Evolutionary conservation across 2,329 filamentous ascomycete genomes (phyloP).

Genomic region (Fusarium torulosum): DNA sequence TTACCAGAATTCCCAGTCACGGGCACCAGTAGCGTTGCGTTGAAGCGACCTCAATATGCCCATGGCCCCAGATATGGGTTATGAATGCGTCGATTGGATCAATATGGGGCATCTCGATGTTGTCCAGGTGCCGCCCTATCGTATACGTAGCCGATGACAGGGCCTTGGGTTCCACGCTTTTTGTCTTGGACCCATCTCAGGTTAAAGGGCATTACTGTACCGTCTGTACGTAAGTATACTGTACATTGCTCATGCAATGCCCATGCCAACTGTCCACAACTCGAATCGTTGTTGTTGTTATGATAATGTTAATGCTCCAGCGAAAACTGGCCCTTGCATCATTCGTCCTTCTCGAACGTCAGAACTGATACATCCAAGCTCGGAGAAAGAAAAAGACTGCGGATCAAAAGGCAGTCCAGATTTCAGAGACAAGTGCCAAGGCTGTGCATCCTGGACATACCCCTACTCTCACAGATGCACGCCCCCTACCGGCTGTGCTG

Average conservation of each 20-base stretch:
- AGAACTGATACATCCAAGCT: slow-evolving; percentile 13
- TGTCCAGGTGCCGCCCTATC: slow-evolving; percentile 42
- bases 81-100: slow-evolving; percentile 42
- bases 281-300: background rate
- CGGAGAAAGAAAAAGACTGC: slow-evolving; percentile 15
- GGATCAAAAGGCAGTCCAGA: slow-evolving; percentile 24
- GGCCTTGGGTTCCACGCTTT: slow-evolving; percentile 37
- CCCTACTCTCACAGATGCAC: slow-evolving; percentile 28
- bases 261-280: slow-evolving; percentile 22
- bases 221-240: background rate
- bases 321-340: slow-evolving; percentile 24
- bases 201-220: slow-evolving; percentile 24
- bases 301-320: slow-evolving; percentile 1
- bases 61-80: slow-evolving; percentile 39
- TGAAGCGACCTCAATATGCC: slow-evolving; percentile 35
- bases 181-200: slow-evolving; percentile 38
- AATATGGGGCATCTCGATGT: slow-evolving; percentile 44
- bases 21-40: slow-evolving; percentile 32
- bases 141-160: slow-evolving; percentile 41
- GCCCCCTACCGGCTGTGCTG: slow-evolving; percentile 29
- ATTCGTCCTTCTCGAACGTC: slow-evolving; percentile 30
- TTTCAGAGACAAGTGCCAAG: slow-evolving; percentile 34
- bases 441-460: slow-evolving; percentile 35
- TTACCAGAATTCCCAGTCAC: slow-evolving; percentile 27
- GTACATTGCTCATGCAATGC: slow-evolving; percentile 29